Evolutionary conservation across 1,139 yeast species (phyloP).

Genomic region (Scheffersomyces segobiensis): DNA sequence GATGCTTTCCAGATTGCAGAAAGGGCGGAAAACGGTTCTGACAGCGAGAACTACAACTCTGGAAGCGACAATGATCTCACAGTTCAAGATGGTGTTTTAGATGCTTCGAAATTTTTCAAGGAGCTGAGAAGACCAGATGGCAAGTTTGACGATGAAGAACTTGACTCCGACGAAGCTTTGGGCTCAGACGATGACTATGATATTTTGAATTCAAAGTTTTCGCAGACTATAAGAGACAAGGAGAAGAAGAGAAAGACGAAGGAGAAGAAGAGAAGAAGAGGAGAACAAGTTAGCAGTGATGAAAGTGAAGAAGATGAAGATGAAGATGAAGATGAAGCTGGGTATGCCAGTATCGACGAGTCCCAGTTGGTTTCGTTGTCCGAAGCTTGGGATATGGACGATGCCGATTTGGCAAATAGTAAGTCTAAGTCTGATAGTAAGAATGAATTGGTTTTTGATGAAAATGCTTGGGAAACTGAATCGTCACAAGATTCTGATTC

Average conservation of each 20-base stretch:
- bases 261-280: slow-evolving; percentile 20
- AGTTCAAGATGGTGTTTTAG: slow-evolving; percentile 43
- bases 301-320: slow-evolving; percentile 17
- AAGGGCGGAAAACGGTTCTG: slow-evolving; percentile 29
- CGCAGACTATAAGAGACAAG: slow-evolving; percentile 66
- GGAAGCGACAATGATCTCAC: slow-evolving; percentile 20
- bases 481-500: slow-evolving; percentile 15
- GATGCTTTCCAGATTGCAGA: slow-evolving; percentile 52
- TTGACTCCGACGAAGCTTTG: slow-evolving; percentile 75
- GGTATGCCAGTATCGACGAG: slow-evolving; percentile 66
- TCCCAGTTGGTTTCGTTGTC: slow-evolving; percentile 72
- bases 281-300: slow-evolving; percentile 17
- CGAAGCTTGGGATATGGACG: slow-evolving; percentile 88
- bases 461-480: slow-evolving; percentile 41
- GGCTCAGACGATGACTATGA: slow-evolving; percentile 78
- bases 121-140: slow-evolving; percentile 19
- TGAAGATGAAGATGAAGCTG: slow-evolving; percentile 39
- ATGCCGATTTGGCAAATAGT: slow-evolving; percentile 39
- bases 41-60: slow-evolving; percentile 9
- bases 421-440: slow-evolving; percentile 11
- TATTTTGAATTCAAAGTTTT: slow-evolving; percentile 63
- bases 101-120: slow-evolving; percentile 39
- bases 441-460: slow-evolving; percentile 40
- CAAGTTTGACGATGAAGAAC: slow-evolving; percentile 61
- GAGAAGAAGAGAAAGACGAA: slow-evolving; percentile 35